Conservation (phyloP, 768 basidiomycete species). For the Serendipita indica region DNA sequence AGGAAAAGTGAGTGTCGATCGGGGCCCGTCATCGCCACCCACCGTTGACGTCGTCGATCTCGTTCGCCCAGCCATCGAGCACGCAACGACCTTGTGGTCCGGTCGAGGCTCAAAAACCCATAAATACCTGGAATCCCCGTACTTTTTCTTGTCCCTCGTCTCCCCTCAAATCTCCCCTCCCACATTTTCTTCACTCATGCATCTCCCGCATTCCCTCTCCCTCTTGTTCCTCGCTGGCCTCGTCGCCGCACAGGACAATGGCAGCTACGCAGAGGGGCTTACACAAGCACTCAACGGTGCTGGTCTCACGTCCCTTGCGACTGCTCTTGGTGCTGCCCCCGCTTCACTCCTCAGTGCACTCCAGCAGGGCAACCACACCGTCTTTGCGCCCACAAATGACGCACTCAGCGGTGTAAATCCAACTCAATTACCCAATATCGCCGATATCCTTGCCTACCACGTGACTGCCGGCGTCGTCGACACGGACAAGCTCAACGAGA, state of each 20-base stretch:
- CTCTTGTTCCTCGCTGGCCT: conserved; percentile 17
- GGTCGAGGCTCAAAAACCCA: too few relatives aligned
- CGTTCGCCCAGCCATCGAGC: too few relatives aligned
- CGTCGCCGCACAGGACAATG: conserved; percentile 21
- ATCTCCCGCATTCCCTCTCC: too few relatives aligned
- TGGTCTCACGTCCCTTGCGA: conserved; percentile 31
- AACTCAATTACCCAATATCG: conserved; percentile 27
- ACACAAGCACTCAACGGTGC: conserved; percentile 25
- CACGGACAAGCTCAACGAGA: conserved; percentile 24
- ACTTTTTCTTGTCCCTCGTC: too few relatives aligned
- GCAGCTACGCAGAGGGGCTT: conserved; percentile 22
- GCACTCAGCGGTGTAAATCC: conserved; percentile 29
- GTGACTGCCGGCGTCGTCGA: conserved; percentile 37
- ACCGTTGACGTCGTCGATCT: too few relatives aligned
- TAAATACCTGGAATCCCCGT: too few relatives aligned
- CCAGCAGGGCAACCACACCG: conserved; percentile 26
- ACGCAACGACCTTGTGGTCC: too few relatives aligned
- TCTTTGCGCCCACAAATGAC: conserved; percentile 43
- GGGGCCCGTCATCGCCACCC: too few relatives aligned
- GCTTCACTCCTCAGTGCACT: conserved; percentile 12
- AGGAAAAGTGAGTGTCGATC: too few relatives aligned
- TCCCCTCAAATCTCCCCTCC: too few relatives aligned
- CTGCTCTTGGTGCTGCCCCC: neutral
- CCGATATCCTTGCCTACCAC: conserved; percentile 42
- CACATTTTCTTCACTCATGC: too few relatives aligned